These are phyloP conservation scores for Candida michaelii DNA, from an alignment of 805 yeast genomes.

Conservation along the genomic window DNA sequence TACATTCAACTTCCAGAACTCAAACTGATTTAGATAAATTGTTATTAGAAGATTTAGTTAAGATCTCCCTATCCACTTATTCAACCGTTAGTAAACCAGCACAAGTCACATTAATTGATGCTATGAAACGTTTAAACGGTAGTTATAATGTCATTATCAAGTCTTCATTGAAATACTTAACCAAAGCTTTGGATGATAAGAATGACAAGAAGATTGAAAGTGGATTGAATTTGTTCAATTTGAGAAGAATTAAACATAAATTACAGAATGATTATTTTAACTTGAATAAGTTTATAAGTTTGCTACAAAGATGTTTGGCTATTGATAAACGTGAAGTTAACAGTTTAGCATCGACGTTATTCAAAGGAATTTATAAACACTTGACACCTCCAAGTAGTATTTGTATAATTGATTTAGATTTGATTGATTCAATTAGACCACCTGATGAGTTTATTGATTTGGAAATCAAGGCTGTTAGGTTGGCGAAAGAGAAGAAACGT, in stretches of 20 bases:
- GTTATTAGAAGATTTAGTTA: conserved; percentile 64
- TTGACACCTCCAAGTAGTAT: conserved; percentile 35
- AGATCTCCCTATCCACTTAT: conserved; percentile 67
- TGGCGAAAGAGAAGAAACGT: conserved; percentile 65
- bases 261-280: conserved; percentile 58
- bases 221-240: conserved; percentile 56
- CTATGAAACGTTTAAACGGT: conserved; percentile 69
- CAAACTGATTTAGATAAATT: conserved; percentile 64
- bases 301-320: conserved; percentile 54
- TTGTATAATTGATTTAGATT: conserved; percentile 50
- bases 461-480: conserved; percentile 57
- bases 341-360: conserved; percentile 52
- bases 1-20: conserved; percentile 71
- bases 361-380: conserved; percentile 32
- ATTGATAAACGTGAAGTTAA: conserved; percentile 58
- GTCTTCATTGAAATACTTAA: conserved; percentile 48
- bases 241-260: conserved; percentile 58
- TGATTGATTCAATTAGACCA: conserved; percentile 53
- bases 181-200: conserved; percentile 46
- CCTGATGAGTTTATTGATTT: conserved; percentile 57
- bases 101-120: conserved; percentile 61
- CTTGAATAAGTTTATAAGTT: conserved; percentile 44
- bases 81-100: conserved; percentile 69
- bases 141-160: conserved; percentile 58
- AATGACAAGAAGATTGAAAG: conserved; percentile 62